Percentiles rank a stretch among this genome's conserved stretches.
These are phyloP conservation scores for Amauroascus niger DNA, from an alignment of 2,329 filamentous ascomycete species.

Conservation along the genomic window DNA sequence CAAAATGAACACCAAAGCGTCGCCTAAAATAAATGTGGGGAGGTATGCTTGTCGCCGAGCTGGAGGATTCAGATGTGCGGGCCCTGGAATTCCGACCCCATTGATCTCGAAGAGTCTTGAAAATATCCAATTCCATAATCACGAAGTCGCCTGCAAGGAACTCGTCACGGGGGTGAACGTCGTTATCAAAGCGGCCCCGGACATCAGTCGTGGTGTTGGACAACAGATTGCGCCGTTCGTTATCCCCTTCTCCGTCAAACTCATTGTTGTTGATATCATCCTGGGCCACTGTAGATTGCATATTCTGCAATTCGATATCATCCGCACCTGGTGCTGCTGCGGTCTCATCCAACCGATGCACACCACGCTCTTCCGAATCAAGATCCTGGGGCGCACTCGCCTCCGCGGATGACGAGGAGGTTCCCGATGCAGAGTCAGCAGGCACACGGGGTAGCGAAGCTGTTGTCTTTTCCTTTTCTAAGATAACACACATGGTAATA, in stretches of 20 bases:
- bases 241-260: constrained; percentile 18
- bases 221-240: constrained; percentile 18
- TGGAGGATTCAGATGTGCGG: constrained; percentile 18
- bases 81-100: constrained; percentile 27
- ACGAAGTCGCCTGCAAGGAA: constrained; percentile 32
- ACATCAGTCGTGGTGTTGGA: background rate
- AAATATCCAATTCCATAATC: constrained; percentile 31
- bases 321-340: constrained; percentile 22
- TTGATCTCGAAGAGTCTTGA: constrained; percentile 31
- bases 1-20: constrained; percentile 7
- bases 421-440: constrained; percentile 9
- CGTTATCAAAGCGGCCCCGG: background rate
- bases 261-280: background rate
- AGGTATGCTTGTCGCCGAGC: constrained; percentile 14
- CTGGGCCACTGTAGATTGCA: constrained; percentile 20
- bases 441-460: constrained; percentile 5
- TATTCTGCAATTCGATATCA: constrained; percentile 35
- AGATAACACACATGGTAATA: constrained; percentile 46
- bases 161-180: constrained; percentile 30
- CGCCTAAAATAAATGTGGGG: constrained; percentile 2
- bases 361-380: constrained; percentile 51
- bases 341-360: constrained; percentile 20
- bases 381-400: constrained; percentile 40
- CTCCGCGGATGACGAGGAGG: constrained; percentile 21
- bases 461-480: constrained; percentile 44